A percentile compares a stretch with the other conserved stretches of the same genome.
These are phyloP conservation scores for Prunus mongolica DNA, from an alignment of 306 rosid genomes.

Conservation along the genomic window DNA sequence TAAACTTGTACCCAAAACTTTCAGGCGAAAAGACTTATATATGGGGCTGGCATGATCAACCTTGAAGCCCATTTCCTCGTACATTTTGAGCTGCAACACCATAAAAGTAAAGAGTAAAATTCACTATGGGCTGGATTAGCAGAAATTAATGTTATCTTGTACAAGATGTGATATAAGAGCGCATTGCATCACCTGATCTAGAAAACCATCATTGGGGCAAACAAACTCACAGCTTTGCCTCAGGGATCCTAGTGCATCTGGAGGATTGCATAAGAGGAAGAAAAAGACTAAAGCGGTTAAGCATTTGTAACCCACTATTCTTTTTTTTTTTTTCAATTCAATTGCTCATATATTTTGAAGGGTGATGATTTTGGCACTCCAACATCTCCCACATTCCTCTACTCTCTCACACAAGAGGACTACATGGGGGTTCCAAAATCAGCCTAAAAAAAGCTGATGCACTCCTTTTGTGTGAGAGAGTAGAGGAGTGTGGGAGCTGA, in stretches of 20 bases:
- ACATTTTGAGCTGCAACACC: constrained; percentile 63
- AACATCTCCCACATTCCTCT: too few relatives aligned
- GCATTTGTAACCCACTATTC: neutral
- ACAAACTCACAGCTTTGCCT: constrained; percentile 71
- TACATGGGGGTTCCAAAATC: too few relatives aligned
- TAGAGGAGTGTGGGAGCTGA: too few relatives aligned
- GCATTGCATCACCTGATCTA: constrained; percentile 66
- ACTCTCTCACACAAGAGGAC: too few relatives aligned
- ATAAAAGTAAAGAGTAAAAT: constrained; percentile 11
- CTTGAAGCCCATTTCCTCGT: constrained; percentile 89
- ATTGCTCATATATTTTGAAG: neutral
- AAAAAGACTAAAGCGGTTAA: neutral
- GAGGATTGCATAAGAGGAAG: constrained; percentile 11
- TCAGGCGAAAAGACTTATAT: constrained; percentile 80
- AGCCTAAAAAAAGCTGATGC: too few relatives aligned
- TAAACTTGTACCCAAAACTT: constrained; percentile 52
- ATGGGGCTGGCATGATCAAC: constrained; percentile 66
- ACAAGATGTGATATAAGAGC: constrained; percentile 12
- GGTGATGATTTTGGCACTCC: too few relatives aligned
- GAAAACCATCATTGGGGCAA: constrained; percentile 95
- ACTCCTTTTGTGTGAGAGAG: too few relatives aligned
- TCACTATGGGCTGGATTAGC: neutral
- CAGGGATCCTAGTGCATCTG: constrained; percentile 86
- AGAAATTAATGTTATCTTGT: constrained; percentile 1
- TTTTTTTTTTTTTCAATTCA: neutral